phyloP scores from a whole-genome alignment of 371 early-diverging fungal genomes.

The Mortierella sp. region DNA sequence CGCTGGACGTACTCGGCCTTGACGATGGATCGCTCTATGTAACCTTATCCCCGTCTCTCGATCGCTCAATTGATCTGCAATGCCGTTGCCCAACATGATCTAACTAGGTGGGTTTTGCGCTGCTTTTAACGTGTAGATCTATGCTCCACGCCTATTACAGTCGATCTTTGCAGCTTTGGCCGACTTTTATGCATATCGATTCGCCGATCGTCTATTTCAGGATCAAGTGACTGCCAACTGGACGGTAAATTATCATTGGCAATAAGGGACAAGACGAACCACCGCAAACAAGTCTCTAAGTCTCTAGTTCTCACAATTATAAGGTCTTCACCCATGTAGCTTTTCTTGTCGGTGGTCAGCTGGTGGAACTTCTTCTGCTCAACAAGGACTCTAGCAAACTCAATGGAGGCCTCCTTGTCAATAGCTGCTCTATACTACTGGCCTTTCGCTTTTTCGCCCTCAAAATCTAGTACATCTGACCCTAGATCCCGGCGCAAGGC shows the following conservation, averaged over 20 bases:
- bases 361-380: slow-evolving; percentile 88
- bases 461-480: neutral
- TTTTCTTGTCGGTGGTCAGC: slow-evolving; percentile 78
- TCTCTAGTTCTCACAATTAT: neutral
- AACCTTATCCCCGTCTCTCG: slow-evolving; percentile 24
- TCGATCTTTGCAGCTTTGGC: slow-evolving; percentile 77
- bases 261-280: neutral
- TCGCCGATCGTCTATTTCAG: slow-evolving; percentile 73
- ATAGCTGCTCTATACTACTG: slow-evolving; percentile 80
- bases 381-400: slow-evolving; percentile 81
- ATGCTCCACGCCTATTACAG: slow-evolving; percentile 81
- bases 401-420: slow-evolving; percentile 76
- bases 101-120: neutral
- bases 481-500: neutral
- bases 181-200: slow-evolving; percentile 80
- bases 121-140: slow-evolving; percentile 60
- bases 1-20: slow-evolving; percentile 66
- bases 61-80: slow-evolving; percentile 10
- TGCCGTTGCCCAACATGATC: neutral
- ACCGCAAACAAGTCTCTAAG: neutral
- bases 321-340: slow-evolving; percentile 58
- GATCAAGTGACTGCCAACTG: slow-evolving; percentile 63
- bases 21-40: slow-evolving; percentile 73
- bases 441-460: slow-evolving; percentile 63
- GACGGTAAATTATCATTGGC: slow-evolving; percentile 65